These are phyloP conservation scores for Nitzschia sp. DNA, from an alignment of 108 stramenopile genomes.

Conservation along the genomic window DNA sequence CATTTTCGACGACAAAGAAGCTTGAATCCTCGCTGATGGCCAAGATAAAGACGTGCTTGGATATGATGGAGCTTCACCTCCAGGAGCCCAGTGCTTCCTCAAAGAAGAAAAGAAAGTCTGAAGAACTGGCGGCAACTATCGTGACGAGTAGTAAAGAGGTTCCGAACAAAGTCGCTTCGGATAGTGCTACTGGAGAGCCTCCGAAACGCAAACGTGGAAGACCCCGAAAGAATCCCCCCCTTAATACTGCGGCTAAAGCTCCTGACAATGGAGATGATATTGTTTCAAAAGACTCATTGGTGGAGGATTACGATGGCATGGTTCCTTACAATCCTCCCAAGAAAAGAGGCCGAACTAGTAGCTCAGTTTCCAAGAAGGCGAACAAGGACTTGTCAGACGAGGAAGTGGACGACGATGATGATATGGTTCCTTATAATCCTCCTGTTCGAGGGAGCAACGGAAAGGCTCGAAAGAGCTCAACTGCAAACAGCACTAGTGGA, in stretches of 20 bases:
- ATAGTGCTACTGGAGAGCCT: background rate
- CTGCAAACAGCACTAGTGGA: background rate
- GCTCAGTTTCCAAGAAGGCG: background rate
- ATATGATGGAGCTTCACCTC: conserved; percentile 29
- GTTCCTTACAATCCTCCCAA: background rate
- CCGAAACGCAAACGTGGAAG: conserved; percentile 27
- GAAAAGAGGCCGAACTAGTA: background rate
- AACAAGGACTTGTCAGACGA: background rate
- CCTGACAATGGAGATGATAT: background rate
- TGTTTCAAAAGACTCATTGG: background rate
- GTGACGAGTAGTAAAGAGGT: background rate
- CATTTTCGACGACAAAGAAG: background rate
- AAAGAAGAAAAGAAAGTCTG: conserved; percentile 17
- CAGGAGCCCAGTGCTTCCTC: background rate
- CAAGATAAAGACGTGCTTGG: conserved; percentile 23
- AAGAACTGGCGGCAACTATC: background rate
- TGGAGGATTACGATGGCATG: background rate
- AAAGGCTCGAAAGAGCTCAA: background rate
- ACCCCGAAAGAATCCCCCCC: conserved; percentile 20
- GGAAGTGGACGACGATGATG: conserved; percentile 10
- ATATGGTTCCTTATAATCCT: conserved; percentile 18
- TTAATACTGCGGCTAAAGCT: background rate
- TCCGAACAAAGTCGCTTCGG: background rate
- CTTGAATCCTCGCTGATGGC: background rate
- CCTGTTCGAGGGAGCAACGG: conserved; percentile 2